phyloP scores from a whole-genome alignment of 192 early-diverging fungal genomes.

The Podila verticillata region DNA sequence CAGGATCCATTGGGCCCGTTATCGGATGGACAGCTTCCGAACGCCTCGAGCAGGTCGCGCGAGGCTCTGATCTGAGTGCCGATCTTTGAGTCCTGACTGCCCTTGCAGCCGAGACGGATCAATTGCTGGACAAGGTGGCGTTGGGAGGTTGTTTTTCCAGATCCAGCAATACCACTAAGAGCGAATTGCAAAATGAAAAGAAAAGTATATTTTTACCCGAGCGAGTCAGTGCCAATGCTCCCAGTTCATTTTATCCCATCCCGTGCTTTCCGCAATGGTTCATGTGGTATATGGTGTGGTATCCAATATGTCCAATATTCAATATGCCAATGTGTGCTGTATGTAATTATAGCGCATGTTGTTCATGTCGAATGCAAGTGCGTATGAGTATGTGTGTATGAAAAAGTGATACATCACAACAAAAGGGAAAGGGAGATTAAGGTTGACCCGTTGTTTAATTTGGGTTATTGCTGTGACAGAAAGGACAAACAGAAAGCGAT shows the following conservation, averaged over 20 bases:
- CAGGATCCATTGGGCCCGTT: conserved; percentile 75
- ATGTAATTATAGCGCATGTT: too few species aligned
- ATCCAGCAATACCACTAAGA: conserved; percentile 80
- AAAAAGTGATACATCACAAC: background rate
- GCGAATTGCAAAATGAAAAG: conserved; percentile 2
- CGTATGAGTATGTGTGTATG: background rate
- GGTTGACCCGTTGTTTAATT: background rate
- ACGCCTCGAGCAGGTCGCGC: conserved; percentile 80
- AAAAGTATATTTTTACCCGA: background rate
- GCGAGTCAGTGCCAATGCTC: background rate
- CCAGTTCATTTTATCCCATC: background rate
- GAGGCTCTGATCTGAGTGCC: conserved; percentile 76
- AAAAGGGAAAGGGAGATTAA: background rate
- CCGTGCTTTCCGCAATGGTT: background rate
- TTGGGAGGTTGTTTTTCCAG: conserved; percentile 87
- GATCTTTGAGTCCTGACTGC: conserved; percentile 76
- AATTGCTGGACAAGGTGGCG: conserved; percentile 79
- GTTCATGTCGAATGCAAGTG: background rate
- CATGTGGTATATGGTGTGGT: too few species aligned
- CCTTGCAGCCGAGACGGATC: conserved; percentile 74
- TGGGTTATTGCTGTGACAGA: too few species aligned
- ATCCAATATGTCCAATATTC: too few species aligned
- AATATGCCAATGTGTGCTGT: too few species aligned
- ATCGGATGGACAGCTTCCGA: conserved; percentile 75
- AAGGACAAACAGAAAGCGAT: too few species aligned